Base-by-base conservation (phyloP, 495 filamentous ascomycete genomes). In the Talaromyces adpressus region DNA sequence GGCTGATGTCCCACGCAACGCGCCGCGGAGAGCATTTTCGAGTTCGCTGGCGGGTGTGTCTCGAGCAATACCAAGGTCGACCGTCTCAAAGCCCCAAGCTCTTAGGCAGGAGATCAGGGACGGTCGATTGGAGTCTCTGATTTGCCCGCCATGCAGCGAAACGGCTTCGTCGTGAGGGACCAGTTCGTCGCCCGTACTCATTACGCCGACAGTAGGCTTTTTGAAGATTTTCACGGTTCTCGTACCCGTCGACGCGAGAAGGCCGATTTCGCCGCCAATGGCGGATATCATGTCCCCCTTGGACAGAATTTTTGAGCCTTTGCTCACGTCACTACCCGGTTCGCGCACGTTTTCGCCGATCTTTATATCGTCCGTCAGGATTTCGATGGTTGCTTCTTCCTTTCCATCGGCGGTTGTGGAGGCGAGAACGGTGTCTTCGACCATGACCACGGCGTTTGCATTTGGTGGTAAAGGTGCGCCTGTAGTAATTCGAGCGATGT, bases 121-220 rank as follows among this genome's bases (percentile, higher is more conserved):
- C 1, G 92, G 92, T 14, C 95, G 83, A 68, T 98, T 98, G 22
- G 90, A 93, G 72, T 98, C 94, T 58, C 94, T 81, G 25, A 98
- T 95, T 72, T 97, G 91, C 1, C 94, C 94, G 1, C 89, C 76
- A 20, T 80, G 79, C 32, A 98, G 75, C 8, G 75, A 74, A 0
- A 84, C 83, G 0, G 83, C 83, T 61, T 85, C 79, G 58, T 89
- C 81, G 68, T 93, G 89, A 60, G 87, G 81, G 0, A 97, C 90
- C 45, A 98, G 89, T 73, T 98, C 94, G 70, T 98, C 94, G 2
- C 94, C 94, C 3, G 95, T 98, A 62, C 93, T 97, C 16, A 98
- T 74, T 1, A 98, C 87, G 20, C 92, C 95, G 5, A 98, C 81
- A 1, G 88, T 76, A 2, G 93, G 94, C 62, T 86, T 88, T 54